These are phyloP conservation scores for Hygrophorus pudorinus DNA, from an alignment of 768 basidiomycete species.

Conservation along the genomic window DNA sequence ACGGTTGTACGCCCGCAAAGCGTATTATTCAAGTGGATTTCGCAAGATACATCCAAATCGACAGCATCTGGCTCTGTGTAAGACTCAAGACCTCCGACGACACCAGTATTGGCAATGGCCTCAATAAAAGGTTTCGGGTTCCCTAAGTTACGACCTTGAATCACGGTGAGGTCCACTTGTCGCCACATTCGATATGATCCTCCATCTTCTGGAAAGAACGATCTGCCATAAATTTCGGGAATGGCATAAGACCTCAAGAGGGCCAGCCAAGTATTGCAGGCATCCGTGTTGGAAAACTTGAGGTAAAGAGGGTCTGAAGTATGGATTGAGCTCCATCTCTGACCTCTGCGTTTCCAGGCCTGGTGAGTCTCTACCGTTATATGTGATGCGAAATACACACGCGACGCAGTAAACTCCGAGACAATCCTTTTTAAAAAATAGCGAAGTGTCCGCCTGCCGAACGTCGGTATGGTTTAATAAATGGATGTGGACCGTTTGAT, in stretches of 20 bases:
- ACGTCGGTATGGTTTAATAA: slow-evolving; percentile 73
- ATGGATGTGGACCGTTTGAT: slow-evolving; percentile 66
- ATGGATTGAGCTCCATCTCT: slow-evolving; percentile 45
- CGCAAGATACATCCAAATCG: slow-evolving; percentile 69
- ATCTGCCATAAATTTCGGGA: slow-evolving; percentile 67
- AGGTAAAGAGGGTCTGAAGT: slow-evolving; percentile 64
- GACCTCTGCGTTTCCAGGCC: slow-evolving; percentile 30
- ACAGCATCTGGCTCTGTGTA: slow-evolving; percentile 37
- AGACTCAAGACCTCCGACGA: slow-evolving; percentile 21
- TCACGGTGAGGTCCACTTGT: slow-evolving; percentile 62
- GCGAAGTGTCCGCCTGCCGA: slow-evolving; percentile 60
- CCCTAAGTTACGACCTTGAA: slow-evolving; percentile 69
- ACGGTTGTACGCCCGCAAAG: slow-evolving; percentile 67
- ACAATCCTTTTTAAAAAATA: slow-evolving; percentile 71
- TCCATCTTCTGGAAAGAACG: slow-evolving; percentile 45
- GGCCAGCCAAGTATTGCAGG: slow-evolving; percentile 66
- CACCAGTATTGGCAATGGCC: slow-evolving; percentile 14
- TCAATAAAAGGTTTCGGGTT: slow-evolving; percentile 13
- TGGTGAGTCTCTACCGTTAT: slow-evolving; percentile 5
- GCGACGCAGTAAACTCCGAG: slow-evolving; percentile 56
- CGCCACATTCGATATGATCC: slow-evolving; percentile 86
- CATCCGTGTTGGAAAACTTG: slow-evolving; percentile 55
- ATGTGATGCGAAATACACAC: slow-evolving; percentile 26
- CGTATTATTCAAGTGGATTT: slow-evolving; percentile 60
- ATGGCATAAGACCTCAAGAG: slow-evolving; percentile 73